Percentiles rank a stretch among this genome's conserved stretches.
phyloP scores from a whole-genome alignment of 2,329 filamentous ascomycete genomes.

The Colletotrichum godetiae region DNA sequence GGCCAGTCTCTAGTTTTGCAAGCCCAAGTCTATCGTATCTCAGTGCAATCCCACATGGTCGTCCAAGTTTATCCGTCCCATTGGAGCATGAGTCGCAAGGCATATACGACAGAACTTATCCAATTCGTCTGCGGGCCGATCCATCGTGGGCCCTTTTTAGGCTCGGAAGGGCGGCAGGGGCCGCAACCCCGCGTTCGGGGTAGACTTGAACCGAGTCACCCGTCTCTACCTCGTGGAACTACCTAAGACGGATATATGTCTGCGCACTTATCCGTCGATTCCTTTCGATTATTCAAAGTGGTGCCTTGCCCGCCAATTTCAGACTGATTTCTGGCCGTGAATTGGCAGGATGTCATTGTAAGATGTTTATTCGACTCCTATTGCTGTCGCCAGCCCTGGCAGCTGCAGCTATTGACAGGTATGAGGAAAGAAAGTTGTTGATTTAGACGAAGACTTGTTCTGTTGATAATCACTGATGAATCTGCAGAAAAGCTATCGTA shows the following conservation, averaged over 20 bases:
- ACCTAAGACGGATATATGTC: neutral
- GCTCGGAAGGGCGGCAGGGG: neutral
- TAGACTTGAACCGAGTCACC: slow-evolving; percentile 4
- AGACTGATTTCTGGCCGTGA: neutral
- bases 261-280: neutral
- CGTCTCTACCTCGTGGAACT: neutral
- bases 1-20: neutral
- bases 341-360: neutral
- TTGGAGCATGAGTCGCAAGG: neutral
- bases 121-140: neutral
- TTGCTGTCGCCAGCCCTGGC: neutral
- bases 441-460: neutral
- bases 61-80: neutral
- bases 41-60: neutral
- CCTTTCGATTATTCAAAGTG: neutral
- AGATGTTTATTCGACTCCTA: neutral
- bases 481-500: neutral
- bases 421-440: too few species aligned
- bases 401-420: neutral
- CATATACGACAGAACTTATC: neutral
- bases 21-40: neutral
- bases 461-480: neutral
- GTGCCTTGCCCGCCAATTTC: neutral
- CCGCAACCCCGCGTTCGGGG: slow-evolving; percentile 12
- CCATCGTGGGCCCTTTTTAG: neutral